Base-by-base conservation (phyloP, 805 yeast genomes). In the Clavispora asparagi region DNA sequence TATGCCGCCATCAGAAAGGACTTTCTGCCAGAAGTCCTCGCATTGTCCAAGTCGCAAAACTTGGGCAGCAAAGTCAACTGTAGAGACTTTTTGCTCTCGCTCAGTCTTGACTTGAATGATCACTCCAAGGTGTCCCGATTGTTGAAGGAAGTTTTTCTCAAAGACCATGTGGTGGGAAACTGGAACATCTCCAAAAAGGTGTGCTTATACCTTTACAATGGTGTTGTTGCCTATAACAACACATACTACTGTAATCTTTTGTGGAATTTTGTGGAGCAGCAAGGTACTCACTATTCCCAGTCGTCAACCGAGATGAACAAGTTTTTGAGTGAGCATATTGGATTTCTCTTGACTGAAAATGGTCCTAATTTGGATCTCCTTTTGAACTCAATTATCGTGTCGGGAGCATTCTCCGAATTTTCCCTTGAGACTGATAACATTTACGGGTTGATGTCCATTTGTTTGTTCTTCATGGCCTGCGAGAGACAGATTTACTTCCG, bases 1-100 rank as follows among this genome's bases (percentile, higher is more conserved):
- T 60, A 62, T 45, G 59, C 64, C 28, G 63, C 70, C 11, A 60
- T 70, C 6, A 61, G 75, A 41, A 63, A 66, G 43, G 74, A 71
- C 46, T 69, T 53, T 46, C 68, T 65, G 39, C 11, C 35, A 5
- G 39, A 36, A 14, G 8, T 26, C 11, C 36, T 17, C 11, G 27
- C 26, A 6, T 29, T 10, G 6, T 31, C 27, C 25, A 39, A 13
- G 26, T 32, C 14, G 14, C 19, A 8, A 7, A 27, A 10, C 25
- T 14, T 16, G 30, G 41, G 11, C 37, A 29, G 7, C 14, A n/a
- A 17, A 1, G 40, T 39, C 19, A 46, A 41, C 31, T 49, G 68
- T 42, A 64, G 68, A 43, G 71, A 68, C 41, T 39, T 48, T 32
- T 50, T 71, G 19, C 56, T 71, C 25, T 57, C 70, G 0, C 51